Evolutionary conservation across 257 asterid species (phyloP), one percentile per base, ranked within the genome.

Genomic region (Catharanthus roseus): DNA sequence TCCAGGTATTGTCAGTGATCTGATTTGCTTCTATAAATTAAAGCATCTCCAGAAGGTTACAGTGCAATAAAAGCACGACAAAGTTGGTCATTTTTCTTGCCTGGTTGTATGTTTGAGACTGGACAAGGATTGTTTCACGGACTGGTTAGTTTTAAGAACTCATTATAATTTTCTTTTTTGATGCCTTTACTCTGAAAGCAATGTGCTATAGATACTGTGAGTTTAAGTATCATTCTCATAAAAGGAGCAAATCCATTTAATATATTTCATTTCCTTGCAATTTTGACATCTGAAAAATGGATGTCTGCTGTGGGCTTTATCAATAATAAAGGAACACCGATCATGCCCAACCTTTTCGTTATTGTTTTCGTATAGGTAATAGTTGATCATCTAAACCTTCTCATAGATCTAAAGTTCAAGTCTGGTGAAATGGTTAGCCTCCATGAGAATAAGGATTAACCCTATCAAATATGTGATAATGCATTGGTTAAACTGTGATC

Each of bases 1-100:
- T 95, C 84, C 99, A 95, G 99, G 99, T 91, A 75, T 53, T 54
- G 47, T 15, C 28, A 18, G 21, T 47, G 11, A 38, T 16, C 60
- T n/a, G 39, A 23, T 16, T 51, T 36, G 23, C 55, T 23, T 24
- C 56, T 51, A 58, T 29, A 31, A 31, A 60, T 33, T 58, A 23
- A 58, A 60, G 4, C 65, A 33, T 33, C 10, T 18, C 24, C 4
- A 45, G 63, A 57, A 55, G 19, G 19, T 16, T 28, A 12, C 38
- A 31, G 65, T 31, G 23, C 33, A 4, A 8, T 3, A 15, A 57
- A 57, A 26, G 13, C 63, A 28, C 13, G n/a, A 28, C 21, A 57
- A 12, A 57, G 26, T 4, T 5, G 1, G 26, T 31, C 26, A 6
- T 8, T 34, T 38, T 36, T 24, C 36, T 63, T 19, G 26, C 18